Percentiles rank a stretch among this genome's conserved stretches.
Conservation (phyloP, 2,329 filamentous ascomycete genomes). For the Fusarium dlaminii region DNA sequence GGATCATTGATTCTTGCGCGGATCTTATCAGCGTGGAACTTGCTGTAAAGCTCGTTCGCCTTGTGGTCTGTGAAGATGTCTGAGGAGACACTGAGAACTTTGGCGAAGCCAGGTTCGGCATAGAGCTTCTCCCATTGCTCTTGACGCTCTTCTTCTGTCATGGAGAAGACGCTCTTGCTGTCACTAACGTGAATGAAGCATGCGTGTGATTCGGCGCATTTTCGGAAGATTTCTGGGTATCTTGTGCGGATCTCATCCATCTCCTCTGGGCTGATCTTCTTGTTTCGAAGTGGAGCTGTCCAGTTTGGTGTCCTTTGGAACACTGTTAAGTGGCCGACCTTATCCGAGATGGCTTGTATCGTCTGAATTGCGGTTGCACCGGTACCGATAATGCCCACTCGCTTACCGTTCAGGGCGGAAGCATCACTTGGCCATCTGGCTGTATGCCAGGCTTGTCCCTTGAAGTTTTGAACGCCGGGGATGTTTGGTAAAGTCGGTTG, state of each 20-base stretch:
- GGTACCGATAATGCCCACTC: slow-evolving; percentile 28
- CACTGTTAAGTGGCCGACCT: slow-evolving; percentile 20
- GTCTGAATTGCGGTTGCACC: slow-evolving; percentile 32
- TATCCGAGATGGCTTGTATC: slow-evolving; percentile 29
- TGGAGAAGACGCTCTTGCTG: slow-evolving; percentile 26
- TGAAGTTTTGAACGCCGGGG: slow-evolving; percentile 12
- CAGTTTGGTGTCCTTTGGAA: slow-evolving; percentile 37
- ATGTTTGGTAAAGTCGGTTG: slow-evolving; percentile 17
- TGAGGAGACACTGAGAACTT: slow-evolving; percentile 23
- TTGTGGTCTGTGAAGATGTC: slow-evolving; percentile 22
- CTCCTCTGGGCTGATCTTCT: slow-evolving; percentile 26
- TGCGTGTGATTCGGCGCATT: slow-evolving; percentile 32
- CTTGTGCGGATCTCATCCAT: slow-evolving; percentile 31
- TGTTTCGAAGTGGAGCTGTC: slow-evolving; percentile 38
- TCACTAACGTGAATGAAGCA: slow-evolving; percentile 37
- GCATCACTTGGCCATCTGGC: slow-evolving; percentile 23
- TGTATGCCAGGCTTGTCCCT: slow-evolving; percentile 29
- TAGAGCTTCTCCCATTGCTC: slow-evolving; percentile 27
- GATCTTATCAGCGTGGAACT: slow-evolving; percentile 34
- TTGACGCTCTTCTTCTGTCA: slow-evolving; percentile 21
- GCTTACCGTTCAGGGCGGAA: slow-evolving; percentile 6
- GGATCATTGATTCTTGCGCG: slow-evolving; percentile 18
- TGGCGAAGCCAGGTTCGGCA: slow-evolving; percentile 13
- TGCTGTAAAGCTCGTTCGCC: slow-evolving; percentile 28
- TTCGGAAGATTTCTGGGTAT: slow-evolving; percentile 35